Base-by-base conservation (phyloP, 2,329 filamentous ascomycete genomes). In the Ilyonectria mors-panacis region DNA sequence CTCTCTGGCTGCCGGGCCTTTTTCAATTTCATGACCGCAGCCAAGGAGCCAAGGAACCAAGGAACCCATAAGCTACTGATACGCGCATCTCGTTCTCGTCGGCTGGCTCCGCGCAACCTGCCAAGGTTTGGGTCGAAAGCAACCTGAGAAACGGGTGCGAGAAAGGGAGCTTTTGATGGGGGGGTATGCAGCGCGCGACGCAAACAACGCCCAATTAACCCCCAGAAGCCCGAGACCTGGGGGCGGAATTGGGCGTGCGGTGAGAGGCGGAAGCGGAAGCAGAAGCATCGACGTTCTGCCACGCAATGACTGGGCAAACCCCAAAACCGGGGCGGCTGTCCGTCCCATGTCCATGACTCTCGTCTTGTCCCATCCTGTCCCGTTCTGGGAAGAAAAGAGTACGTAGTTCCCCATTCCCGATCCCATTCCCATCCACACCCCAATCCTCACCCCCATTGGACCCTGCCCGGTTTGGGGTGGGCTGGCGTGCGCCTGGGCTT, bases 381-480 rank as follows among this genome's bases (percentile, higher is more conserved):
- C 45, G 19, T 26, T 42, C 21, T 48, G 45, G 45, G 45, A 59
- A 59, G 45, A 30, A 37, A 62, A 55, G 53, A 44, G 51, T 63
- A 63, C 53, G 51, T 56, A 63, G 51, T 55, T 56, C 54, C 53
- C 59, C 51, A 57, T 63, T 57, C 51, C 59, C 51, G 50, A 17
- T 50, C n/a, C 30, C 59, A 48, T 62, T 62, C 51, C 58, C 53
- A 64, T 59, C 61, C 58, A 57, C 61, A 50, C 65, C 45, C 68
- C 56, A 65, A 70, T 60, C 65, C 70, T 67, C 39, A 67, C 30
- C 70, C 66, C 66, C 23, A 70, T 74, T 65, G 66, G 72, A 19
- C 63, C 64, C 60, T 68, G n/a, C 60, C 67, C 72, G 65, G 68
- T 45, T 69, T 63, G 59, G 66, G 65, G 50, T 60, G 67, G 56